Base-by-base conservation (phyloP, 768 basidiomycete genomes). In the Termitomyces sp. region DNA sequence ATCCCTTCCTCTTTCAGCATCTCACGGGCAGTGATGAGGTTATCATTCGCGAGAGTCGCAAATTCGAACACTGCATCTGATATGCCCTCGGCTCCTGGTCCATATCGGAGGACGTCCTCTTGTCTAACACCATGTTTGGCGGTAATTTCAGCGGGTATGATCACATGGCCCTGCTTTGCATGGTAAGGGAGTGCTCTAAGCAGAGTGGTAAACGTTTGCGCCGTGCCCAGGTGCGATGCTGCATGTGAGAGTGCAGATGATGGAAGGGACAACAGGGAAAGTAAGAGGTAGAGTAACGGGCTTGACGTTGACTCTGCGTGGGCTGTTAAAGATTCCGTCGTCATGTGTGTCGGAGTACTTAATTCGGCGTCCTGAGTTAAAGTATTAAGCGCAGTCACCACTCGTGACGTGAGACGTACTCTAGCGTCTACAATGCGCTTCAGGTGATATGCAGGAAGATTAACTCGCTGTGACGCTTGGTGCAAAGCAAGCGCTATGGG, bases 361-460 rank as follows among this genome's bases (percentile, higher is more conserved):
- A 94, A 74, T 69, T 91, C 89, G 67, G 82, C 77, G 64, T 90
- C 85, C 89, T 90, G 68, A 53, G 59, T 55, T 42, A 58, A 36
- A 42, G 65, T 53, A 65, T 69, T 61, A 20, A 59, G 56, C 2
- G 13, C 55, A 58, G 53, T 39, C 53, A 65, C 55, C 38, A 64
- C 28, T 36, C 55, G 24, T 60, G 36, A 38, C 32, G 28, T 50
- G 50, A 57, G 59, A 78, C 87, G 44, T 67, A 94, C 92, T 70
- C 92, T 82, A 35, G 93, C 93, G 70, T 93, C 92, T 63, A 95
- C 79, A 66, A 94, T 90, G 58, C 93, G 79, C 71, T 88, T 90
- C 57, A 95, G 78, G 68, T 94, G 89, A 71, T 95, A 94, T 8
- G 84, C 73, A 38, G 87, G 85, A 45, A 92, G 68, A 63, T 81